phyloP scores from a whole-genome alignment of 108 stramenopile species.

The Phaeodactylum tricornutum region DNA sequence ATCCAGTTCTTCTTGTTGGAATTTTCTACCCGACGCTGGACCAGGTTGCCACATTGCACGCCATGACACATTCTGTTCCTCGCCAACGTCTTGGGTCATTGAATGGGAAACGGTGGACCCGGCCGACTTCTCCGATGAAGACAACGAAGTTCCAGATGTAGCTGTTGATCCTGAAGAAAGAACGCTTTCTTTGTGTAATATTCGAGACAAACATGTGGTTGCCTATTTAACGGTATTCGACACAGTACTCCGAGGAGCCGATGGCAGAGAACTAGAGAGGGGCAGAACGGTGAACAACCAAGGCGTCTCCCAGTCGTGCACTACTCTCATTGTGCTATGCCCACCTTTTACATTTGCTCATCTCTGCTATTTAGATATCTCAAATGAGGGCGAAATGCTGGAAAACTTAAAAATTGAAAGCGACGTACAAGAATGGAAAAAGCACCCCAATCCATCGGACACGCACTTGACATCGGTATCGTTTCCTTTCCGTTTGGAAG shows the following conservation, averaged over 20 bases:
- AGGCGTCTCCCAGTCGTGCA: slow-evolving; percentile 19
- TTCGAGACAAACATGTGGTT: slow-evolving; percentile 14
- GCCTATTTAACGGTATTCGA: slow-evolving; percentile 40
- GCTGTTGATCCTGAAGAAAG: slow-evolving; percentile 40
- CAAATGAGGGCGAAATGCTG: slow-evolving; percentile 8
- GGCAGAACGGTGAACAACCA: slow-evolving; percentile 29
- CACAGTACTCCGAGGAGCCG: slow-evolving; percentile 8
- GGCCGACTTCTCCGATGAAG: slow-evolving; percentile 24
- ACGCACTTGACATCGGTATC: slow-evolving; percentile 35
- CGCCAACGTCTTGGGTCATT: slow-evolving; percentile 17
- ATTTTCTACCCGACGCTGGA: slow-evolving; percentile 41
- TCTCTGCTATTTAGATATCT: slow-evolving; percentile 40
- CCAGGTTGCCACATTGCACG: slow-evolving; percentile 45
- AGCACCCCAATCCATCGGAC: slow-evolving; percentile 52
- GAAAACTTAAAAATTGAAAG: slow-evolving; percentile 51
- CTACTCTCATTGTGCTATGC: slow-evolving; percentile 70
- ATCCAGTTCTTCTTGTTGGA: too few species aligned
- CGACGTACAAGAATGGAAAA: slow-evolving; percentile 56
- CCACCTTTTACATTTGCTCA: slow-evolving; percentile 66
- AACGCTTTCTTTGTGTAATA: slow-evolving; percentile 42
- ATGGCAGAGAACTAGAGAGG: slow-evolving; percentile 9
- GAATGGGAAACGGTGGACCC: slow-evolving; percentile 44
- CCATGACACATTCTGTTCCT: background rate
- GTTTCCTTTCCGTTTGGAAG: slow-evolving; percentile 45
- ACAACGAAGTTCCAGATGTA: slow-evolving; percentile 30